Conservation (phyloP, 345 rosid species). For the Alliaria petiolata region DNA sequence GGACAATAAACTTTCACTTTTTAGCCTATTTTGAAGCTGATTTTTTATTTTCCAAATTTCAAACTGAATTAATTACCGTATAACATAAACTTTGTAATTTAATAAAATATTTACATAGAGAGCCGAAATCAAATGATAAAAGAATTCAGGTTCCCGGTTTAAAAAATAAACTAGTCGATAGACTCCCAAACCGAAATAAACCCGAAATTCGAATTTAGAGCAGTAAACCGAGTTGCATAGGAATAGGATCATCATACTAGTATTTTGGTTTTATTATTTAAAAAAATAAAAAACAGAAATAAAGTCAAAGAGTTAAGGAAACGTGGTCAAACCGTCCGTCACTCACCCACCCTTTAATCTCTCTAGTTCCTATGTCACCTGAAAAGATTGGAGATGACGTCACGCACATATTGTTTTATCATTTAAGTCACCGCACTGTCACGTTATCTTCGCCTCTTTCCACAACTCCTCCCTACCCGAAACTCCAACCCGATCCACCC, state of each 20-base stretch:
- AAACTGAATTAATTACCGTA: too few relatives aligned
- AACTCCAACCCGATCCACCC: constrained; percentile 44
- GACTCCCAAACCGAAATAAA: background rate
- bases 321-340: background rate
- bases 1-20: too few relatives aligned
- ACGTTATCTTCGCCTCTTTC: constrained; percentile 23
- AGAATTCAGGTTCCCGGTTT: too few relatives aligned
- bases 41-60: too few relatives aligned
- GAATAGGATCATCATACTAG: too few relatives aligned
- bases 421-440: constrained; percentile 32
- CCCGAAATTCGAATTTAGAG: background rate
- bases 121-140: too few relatives aligned
- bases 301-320: background rate
- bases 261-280: background rate
- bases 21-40: too few relatives aligned
- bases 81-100: too few relatives aligned
- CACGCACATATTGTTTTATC: background rate
- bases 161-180: too few relatives aligned
- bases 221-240: background rate
- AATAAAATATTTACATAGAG: too few relatives aligned
- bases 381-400: background rate
- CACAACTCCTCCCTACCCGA: constrained; percentile 37
- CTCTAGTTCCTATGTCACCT: background rate
- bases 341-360: background rate
- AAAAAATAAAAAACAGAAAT: background rate